Evolutionary conservation across 2,329 filamentous ascomycete genomes (phyloP), one percentile per base, ranked within the genome.

Genomic region (Thielaviopsis euricoi): DNA sequence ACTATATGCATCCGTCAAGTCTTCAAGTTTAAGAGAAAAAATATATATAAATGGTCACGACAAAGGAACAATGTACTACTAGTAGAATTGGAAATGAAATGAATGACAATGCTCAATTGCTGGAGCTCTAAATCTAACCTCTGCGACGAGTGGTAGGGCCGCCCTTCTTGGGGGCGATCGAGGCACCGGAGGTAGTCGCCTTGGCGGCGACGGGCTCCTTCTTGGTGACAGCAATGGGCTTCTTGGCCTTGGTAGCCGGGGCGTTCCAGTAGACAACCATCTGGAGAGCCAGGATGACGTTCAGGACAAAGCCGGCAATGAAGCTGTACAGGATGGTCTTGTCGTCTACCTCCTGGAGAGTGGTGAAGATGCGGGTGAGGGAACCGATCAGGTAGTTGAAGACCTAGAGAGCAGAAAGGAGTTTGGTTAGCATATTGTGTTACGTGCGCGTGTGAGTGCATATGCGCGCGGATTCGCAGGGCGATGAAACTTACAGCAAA

Each of bases 351-450:
- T 98, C 93, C 68, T 97, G 90, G 59, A 98, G 76, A 9, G 94
- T 98, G 33, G 93, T 98, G 72, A 96, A 98, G 74, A 98, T 95
- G 68, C 93, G 87, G 25, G 89, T 87, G 60, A 97, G 81, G 50
- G 89, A 95, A 46, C 94, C 93, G 65, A 84, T 77, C 66, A 98
- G 87, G 73, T 95, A 98, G 77, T 96, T 97, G 80, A 98, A 95
- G 64, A 98, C 89, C 90, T 96, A 66, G 19, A 46, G 21, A 33
- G 12, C 25, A 53, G n/a, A 22, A 52, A 49, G 43, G 12, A 12
- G n/a, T 43, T 23, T 21, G 33, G 57, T 13, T 56, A 40, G 54
- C 7, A 37, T n/a, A n/a, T 54, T 33, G 46, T 62, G 56, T 53
- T 60, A 48, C 60, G 59, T 26, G 26, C 3, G 23, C 25, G n/a